phyloP scores from a whole-genome alignment of 352 stramenopile genomes.

The Globisporangium perplexum region DNA sequence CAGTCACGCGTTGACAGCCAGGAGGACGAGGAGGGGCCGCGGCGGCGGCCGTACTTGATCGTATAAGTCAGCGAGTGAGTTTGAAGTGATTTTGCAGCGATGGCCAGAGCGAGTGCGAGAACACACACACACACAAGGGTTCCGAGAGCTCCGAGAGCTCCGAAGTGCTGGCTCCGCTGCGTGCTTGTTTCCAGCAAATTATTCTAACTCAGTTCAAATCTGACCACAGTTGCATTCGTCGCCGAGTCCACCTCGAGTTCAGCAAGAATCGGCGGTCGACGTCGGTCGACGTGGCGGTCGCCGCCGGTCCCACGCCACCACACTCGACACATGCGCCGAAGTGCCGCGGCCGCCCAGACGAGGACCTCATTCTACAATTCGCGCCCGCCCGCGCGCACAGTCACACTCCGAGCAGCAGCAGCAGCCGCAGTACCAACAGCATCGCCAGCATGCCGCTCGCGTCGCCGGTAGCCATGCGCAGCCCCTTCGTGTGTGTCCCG shows the following conservation, averaged over 20 bases:
- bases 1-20: not conserved
- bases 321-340: too few relatives aligned
- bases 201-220: not conserved
- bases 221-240: not conserved
- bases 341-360: too few relatives aligned
- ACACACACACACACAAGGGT: too few relatives aligned
- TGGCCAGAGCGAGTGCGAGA: not conserved
- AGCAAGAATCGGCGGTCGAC: not conserved
- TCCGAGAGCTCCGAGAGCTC: too few relatives aligned
- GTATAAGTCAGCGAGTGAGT: not conserved
- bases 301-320: too few relatives aligned
- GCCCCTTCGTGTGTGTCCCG: conserved; percentile 8
- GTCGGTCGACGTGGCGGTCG: too few relatives aligned
- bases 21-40: not conserved
- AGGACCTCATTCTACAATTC: not conserved
- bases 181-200: too few relatives aligned
- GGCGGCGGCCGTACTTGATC: conserved; percentile 6
- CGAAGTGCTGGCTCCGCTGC: too few relatives aligned
- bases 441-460: not conserved
- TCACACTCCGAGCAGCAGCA: not conserved
- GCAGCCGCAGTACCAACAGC: not conserved
- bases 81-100: not conserved
- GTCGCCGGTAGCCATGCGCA: conserved; percentile 3
- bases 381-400: not conserved
- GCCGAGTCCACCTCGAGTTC: not conserved